phyloP scores from a whole-genome alignment of 176 grass and related monocot species.

The Musa schizocarpa region DNA sequence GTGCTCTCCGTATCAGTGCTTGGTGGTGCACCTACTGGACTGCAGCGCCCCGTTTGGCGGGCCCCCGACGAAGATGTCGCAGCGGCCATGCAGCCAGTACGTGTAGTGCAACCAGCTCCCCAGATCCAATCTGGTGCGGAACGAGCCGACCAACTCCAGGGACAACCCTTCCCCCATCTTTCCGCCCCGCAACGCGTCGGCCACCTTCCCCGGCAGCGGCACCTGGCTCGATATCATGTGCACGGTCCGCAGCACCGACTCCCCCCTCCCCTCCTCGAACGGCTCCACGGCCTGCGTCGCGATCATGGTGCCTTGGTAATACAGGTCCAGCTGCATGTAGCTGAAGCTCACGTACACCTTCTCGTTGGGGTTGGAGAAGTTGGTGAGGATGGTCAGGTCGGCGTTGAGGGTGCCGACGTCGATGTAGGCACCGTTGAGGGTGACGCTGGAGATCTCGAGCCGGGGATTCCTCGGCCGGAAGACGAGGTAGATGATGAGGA shows the following conservation, averaged over 20 bases:
- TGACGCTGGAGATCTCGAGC: conserved; percentile 46
- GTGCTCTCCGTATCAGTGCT: neutral
- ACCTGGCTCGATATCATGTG: conserved; percentile 46
- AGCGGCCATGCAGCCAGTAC: conserved; percentile 35
- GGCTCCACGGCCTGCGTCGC: conserved; percentile 42
- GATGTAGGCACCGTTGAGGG: conserved; percentile 64
- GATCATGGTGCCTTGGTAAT: conserved; percentile 42
- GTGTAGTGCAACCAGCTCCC: conserved; percentile 51
- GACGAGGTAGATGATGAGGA: conserved; percentile 63
- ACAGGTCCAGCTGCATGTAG: conserved; percentile 81
- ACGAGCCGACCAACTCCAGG: conserved; percentile 28
- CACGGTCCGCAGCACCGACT: conserved; percentile 22
- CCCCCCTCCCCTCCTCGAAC: conserved; percentile 28
- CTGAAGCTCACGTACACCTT: conserved; percentile 40
- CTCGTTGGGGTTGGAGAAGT: conserved; percentile 61
- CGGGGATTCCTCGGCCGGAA: conserved; percentile 58
- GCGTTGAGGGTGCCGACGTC: conserved; percentile 51
- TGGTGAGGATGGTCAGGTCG: conserved; percentile 53
- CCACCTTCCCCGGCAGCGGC: conserved; percentile 16
- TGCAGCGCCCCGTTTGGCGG: conserved; percentile 49
- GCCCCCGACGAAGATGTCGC: conserved; percentile 36
- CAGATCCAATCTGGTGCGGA: conserved; percentile 54
- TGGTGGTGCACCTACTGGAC: conserved; percentile 19
- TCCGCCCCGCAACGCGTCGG: conserved; percentile 29
- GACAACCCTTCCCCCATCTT: conserved; percentile 26